These are phyloP conservation scores for Prunus yedoensis DNA, from an alignment of 331 rosid species.

Conservation along the genomic window DNA sequence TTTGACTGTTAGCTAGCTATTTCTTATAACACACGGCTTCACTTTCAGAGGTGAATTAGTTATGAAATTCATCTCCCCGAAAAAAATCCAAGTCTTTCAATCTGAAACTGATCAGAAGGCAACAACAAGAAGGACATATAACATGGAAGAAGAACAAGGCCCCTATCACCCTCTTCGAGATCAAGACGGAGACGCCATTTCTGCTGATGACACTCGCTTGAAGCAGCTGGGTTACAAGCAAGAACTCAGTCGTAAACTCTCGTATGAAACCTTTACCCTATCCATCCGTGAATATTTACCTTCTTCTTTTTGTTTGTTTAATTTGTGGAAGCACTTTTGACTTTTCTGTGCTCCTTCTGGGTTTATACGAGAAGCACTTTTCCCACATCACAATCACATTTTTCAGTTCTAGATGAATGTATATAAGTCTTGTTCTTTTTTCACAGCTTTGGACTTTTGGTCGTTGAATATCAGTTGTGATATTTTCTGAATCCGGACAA, in stretches of 20 bases:
- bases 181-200: slow-evolving; percentile 13
- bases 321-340: neutral
- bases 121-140: neutral
- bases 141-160: slow-evolving; percentile 6
- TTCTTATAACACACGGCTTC: neutral
- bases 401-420: neutral
- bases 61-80: neutral
- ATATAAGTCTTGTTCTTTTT: neutral
- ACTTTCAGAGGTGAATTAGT: neutral
- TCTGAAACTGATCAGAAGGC: neutral
- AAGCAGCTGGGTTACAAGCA: slow-evolving; percentile 53
- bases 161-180: slow-evolving; percentile 28
- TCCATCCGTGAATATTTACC: too few species aligned
- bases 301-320: too few species aligned
- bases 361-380: neutral
- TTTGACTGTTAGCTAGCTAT: slow-evolving; percentile 1
- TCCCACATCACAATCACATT: neutral
- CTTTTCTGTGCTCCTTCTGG: neutral
- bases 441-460: neutral
- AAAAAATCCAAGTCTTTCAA: neutral
- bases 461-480: neutral
- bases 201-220: slow-evolving; percentile 33
- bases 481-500: neutral
- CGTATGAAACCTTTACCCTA: slow-evolving; percentile 20
- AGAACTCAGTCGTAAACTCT: slow-evolving; percentile 49